Conservation (phyloP, 2,329 filamentous ascomycete genomes). For the Ilyonectria mors-panacis region DNA sequence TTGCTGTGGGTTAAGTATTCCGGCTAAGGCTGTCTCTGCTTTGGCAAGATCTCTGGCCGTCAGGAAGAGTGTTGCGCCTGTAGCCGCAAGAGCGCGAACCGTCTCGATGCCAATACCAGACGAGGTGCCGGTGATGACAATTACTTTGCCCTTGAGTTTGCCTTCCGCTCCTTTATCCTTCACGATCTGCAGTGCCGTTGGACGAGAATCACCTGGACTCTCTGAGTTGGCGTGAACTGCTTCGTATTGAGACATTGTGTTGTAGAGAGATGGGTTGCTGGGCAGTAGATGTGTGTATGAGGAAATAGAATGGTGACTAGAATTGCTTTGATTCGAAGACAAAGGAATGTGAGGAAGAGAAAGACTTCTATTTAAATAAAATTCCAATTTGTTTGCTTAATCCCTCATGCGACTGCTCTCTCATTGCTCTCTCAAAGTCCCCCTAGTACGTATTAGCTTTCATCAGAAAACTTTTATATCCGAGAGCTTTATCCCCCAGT, state of each 20-base stretch:
- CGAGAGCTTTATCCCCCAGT: not conserved
- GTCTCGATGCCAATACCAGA: constrained; percentile 57
- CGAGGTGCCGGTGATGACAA: constrained; percentile 56
- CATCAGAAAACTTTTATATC: not conserved
- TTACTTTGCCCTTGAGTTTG: constrained; percentile 51
- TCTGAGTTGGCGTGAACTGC: constrained; percentile 31
- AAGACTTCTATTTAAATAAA: not conserved
- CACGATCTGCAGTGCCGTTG: constrained; percentile 52
- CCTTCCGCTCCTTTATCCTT: constrained; percentile 46
- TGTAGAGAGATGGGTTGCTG: not conserved
- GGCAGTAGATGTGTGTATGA: not conserved
- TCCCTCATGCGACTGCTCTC: not conserved
- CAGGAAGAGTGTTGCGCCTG: constrained; percentile 55
- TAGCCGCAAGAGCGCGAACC: constrained; percentile 52
- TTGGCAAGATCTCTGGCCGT: constrained; percentile 54
- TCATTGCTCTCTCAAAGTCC: not conserved
- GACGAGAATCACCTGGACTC: constrained; percentile 50
- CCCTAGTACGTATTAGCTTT: not conserved
- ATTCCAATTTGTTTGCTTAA: no score
- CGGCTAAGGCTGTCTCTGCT: constrained; percentile 47
- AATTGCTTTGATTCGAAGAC: not conserved
- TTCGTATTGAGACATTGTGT: constrained; percentile 29
- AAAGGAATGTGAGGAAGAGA: not conserved
- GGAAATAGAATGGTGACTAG: not conserved
- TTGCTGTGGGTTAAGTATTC: constrained; percentile 11